These are phyloP conservation scores for Boletus fagicola DNA, from an alignment of 768 basidiomycete genomes.

Conservation along the genomic window DNA sequence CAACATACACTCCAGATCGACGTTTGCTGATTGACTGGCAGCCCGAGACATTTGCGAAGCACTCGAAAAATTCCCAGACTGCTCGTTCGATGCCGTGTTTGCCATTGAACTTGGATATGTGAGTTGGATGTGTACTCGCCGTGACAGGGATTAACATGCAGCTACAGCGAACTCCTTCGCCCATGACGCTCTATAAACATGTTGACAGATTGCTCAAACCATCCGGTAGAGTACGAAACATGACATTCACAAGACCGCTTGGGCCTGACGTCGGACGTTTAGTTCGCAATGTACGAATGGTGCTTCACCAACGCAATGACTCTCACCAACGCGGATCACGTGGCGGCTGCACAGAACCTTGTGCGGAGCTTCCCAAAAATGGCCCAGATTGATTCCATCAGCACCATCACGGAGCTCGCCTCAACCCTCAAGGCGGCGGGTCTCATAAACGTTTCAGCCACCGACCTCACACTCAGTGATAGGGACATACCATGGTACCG, in stretches of 20 bases:
- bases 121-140: not conserved
- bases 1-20: not conserved
- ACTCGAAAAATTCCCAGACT: conserved; percentile 2
- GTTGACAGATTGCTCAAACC: conserved; percentile 8
- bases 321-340: not conserved
- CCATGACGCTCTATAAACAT: not conserved
- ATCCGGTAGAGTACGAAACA: conserved; percentile 1
- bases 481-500: conserved; percentile 8
- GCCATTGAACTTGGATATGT: conserved; percentile 11
- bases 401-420: not conserved
- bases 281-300: conserved; percentile 11
- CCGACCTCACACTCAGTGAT: not conserved
- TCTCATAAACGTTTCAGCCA: not conserved
- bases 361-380: not conserved
- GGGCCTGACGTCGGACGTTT: not conserved
- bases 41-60: not conserved
- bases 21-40: not conserved
- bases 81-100: conserved; percentile 10
- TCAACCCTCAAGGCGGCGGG: not conserved
- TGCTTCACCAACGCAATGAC: conserved; percentile 5
- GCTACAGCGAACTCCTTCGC: not conserved
- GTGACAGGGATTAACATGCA: not conserved
- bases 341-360: not conserved
- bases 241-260: too few species aligned
- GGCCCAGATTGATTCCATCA: not conserved